Evolutionary conservation across 1,284 basidiomycete species (phyloP).

Genomic region (Xanthoconium separans): DNA sequence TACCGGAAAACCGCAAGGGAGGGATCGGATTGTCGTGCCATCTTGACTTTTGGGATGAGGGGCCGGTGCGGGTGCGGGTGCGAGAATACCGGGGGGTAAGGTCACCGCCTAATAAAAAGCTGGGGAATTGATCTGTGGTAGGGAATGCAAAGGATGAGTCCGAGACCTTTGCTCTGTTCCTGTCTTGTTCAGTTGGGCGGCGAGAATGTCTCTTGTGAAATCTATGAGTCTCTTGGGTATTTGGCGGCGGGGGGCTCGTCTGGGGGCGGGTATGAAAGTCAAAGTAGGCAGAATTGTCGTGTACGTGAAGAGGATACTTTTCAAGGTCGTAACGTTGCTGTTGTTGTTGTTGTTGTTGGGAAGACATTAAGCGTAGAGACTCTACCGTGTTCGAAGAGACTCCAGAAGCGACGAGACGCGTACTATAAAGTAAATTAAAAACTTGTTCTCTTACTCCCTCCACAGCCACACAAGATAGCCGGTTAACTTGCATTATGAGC

Average conservation of each 20-base stretch:
- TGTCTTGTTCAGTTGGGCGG: conserved; percentile 28
- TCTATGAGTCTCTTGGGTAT: conserved; percentile 7
- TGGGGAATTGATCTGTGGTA: conserved; percentile 19
- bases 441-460: background rate
- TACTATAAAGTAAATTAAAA: conserved; percentile 21
- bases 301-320: background rate
- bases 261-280: conserved; percentile 28
- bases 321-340: background rate
- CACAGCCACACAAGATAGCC: background rate
- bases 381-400: background rate
- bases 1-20: conserved; percentile 61
- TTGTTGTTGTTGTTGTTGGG: background rate
- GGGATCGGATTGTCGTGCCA: conserved; percentile 43
- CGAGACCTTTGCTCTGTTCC: conserved; percentile 12
- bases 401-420: background rate
- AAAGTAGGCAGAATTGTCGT: background rate
- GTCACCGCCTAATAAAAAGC: conserved; percentile 21
- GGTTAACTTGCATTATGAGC: too few species aligned
- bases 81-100: conserved; percentile 38
- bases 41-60: conserved; percentile 45
- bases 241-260: conserved; percentile 28
- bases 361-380: background rate
- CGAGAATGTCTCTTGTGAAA: conserved; percentile 26
- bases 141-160: conserved; percentile 31
- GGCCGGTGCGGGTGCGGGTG: conserved; percentile 54